These are phyloP conservation scores for Tylopilus plumbeoviolaceoides DNA, from an alignment of 768 basidiomycete genomes.

Conservation along the genomic window DNA sequence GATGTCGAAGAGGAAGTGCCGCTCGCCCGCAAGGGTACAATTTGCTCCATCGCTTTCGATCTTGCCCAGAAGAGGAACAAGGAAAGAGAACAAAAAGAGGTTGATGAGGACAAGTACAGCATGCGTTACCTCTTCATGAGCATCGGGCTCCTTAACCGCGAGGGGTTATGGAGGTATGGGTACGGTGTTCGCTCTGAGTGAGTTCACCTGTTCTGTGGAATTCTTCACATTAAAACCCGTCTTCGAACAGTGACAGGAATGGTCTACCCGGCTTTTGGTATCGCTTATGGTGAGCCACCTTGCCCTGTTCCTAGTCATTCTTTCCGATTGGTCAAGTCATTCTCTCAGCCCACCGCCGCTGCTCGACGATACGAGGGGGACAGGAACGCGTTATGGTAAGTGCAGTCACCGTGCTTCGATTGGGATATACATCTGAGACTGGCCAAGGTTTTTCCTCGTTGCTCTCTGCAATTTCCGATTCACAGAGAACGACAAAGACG, in stretches of 20 bases:
- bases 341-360: constrained; percentile 42
- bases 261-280: constrained; percentile 69
- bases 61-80: constrained; percentile 51
- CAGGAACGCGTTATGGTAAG: constrained; percentile 64
- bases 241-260: constrained; percentile 43
- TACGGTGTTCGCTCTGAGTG: constrained; percentile 46
- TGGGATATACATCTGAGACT: constrained; percentile 5
- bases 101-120: constrained; percentile 36
- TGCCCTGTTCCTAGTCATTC: neutral
- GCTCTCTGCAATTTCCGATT: constrained; percentile 74
- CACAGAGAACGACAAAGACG: constrained; percentile 60
- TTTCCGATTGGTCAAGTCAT: constrained; percentile 47
- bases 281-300: constrained; percentile 48
- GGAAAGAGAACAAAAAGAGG: constrained; percentile 28
- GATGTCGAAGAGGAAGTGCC: constrained; percentile 55
- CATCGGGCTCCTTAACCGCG: constrained; percentile 61
- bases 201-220: neutral
- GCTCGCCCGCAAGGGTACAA: constrained; percentile 35
- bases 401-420: constrained; percentile 3
- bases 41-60: constrained; percentile 33
- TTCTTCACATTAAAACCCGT: neutral
- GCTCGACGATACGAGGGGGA: constrained; percentile 54
- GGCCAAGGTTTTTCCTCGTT: constrained; percentile 70
- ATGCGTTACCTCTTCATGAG: constrained; percentile 65
- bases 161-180: constrained; percentile 62